These are phyloP conservation scores for Coccomyxa sp. DNA, from an alignment of 139 green algal genomes.

Conservation along the genomic window DNA sequence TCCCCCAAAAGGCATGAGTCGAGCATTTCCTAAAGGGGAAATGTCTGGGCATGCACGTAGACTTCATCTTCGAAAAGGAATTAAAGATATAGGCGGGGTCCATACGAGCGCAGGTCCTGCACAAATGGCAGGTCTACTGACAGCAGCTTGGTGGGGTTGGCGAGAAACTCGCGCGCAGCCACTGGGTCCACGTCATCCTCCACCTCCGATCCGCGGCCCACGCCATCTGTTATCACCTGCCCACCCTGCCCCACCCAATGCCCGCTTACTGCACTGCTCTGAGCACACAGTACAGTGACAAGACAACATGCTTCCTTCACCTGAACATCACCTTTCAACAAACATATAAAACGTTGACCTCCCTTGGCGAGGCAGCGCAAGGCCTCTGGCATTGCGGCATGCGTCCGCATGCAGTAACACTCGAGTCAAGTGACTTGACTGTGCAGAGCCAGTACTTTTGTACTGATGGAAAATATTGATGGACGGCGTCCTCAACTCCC, in stretches of 20 bases:
- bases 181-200: slow-evolving; percentile 60
- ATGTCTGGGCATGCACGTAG: no score
- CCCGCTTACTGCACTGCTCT: background rate
- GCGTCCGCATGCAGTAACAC: background rate
- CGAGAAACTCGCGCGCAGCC: slow-evolving; percentile 47
- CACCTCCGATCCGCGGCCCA: slow-evolving; percentile 73
- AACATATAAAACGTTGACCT: background rate
- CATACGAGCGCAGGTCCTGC: slow-evolving; percentile 3
- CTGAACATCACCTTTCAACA: background rate
- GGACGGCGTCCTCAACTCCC: background rate
- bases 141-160: slow-evolving; percentile 56
- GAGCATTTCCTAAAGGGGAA: background rate
- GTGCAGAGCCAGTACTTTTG: background rate
- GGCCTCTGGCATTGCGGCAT: background rate
- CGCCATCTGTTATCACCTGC: slow-evolving; percentile 60
- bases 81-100: background rate
- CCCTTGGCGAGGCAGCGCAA: background rate
- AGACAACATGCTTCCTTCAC: background rate
- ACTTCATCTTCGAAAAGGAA: no score
- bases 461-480: background rate
- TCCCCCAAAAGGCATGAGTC: background rate
- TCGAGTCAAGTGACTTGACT: no score
- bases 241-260: background rate
- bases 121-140: slow-evolving; percentile 36
- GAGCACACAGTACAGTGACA: background rate